phyloP scores from a whole-genome alignment of 2,329 filamentous ascomycete genomes.

The Onygenales sp. region DNA sequence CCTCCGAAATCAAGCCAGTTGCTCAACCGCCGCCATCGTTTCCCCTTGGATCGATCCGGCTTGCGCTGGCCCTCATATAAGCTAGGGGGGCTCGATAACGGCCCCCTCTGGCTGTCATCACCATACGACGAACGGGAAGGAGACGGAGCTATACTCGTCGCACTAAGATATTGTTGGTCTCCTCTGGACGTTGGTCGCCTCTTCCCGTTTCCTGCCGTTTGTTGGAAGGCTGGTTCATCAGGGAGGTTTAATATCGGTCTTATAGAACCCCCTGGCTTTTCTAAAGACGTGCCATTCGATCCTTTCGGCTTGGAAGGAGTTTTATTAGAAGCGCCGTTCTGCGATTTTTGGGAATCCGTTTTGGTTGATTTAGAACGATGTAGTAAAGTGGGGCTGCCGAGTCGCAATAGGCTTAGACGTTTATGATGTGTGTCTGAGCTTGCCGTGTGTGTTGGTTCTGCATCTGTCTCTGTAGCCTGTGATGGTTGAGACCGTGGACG shows the following conservation, averaged over 20 bases:
- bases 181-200: background rate
- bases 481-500: background rate
- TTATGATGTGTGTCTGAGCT: too few relatives aligned
- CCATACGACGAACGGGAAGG: background rate
- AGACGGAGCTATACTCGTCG: background rate
- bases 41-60: background rate
- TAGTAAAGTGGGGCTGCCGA: too few relatives aligned
- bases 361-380: too few relatives aligned
- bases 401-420: too few relatives aligned
- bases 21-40: constrained; percentile 5
- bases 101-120: background rate
- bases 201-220: background rate
- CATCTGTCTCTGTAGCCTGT: background rate
- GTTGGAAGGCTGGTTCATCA: background rate
- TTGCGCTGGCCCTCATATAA: background rate
- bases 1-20: constrained; percentile 2
- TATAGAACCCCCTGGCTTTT: too few relatives aligned
- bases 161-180: background rate
- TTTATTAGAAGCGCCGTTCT: too few relatives aligned
- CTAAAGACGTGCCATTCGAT: too few relatives aligned
- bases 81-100: background rate
- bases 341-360: too few relatives aligned
- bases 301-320: too few relatives aligned
- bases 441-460: background rate
- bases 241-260: too few relatives aligned